These are phyloP conservation scores for Pulveroboletus sp. DNA, from an alignment of 768 basidiomycete genomes.

Conservation along the genomic window DNA sequence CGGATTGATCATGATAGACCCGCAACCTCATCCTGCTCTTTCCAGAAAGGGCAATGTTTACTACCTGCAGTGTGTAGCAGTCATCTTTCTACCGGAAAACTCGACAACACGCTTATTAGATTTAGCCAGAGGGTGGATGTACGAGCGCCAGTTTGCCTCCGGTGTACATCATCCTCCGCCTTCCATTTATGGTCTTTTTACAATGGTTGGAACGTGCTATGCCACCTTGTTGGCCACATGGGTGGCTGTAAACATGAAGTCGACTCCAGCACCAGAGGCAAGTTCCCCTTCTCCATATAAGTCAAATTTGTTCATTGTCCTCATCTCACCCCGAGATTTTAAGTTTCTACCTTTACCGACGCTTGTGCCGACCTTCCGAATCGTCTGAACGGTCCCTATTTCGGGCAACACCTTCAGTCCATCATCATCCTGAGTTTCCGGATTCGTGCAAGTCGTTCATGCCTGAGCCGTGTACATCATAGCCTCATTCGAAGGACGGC, in stretches of 20 bases:
- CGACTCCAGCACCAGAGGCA: too few species aligned
- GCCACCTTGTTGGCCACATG: too few species aligned
- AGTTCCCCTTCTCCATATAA: not conserved
- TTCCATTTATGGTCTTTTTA: slow-evolving; percentile 2
- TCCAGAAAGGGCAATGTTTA: too few species aligned
- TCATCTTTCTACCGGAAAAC: too few species aligned
- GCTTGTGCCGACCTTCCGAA: too few species aligned
- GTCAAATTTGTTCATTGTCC: slow-evolving; percentile 3
- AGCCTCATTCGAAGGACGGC: not conserved
- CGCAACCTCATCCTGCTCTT: too few species aligned
- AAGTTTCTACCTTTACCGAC: too few species aligned
- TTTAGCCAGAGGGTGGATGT: too few species aligned
- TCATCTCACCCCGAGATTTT: not conserved
- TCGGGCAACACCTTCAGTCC: not conserved
- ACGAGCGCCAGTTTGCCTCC: not conserved
- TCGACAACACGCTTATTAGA: too few species aligned
- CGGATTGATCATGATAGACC: too few species aligned
- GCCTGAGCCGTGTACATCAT: too few species aligned
- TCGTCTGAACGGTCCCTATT: not conserved
- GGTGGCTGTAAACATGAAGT: not conserved
- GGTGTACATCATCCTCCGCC: slow-evolving; percentile 1
- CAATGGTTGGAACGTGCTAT: not conserved
- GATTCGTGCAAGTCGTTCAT: not conserved
- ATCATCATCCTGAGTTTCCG: slow-evolving; percentile 9
- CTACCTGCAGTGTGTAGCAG: too few species aligned